Base-by-base conservation (phyloP, 176 grass and related monocot genomes). In the Carex myosuroides region DNA sequence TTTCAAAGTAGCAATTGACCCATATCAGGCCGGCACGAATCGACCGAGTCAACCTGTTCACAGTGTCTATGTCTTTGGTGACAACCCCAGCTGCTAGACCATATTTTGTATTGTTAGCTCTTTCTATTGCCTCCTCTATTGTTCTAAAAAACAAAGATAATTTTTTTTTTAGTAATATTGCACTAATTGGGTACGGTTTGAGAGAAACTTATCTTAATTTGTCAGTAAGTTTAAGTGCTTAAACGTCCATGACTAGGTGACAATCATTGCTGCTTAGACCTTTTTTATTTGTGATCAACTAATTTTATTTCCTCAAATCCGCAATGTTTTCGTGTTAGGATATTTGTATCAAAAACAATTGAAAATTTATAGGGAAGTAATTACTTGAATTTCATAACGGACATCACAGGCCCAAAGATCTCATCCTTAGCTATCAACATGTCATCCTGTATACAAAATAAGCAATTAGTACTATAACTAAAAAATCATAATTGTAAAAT, bases 331-430 rank as follows among this genome's bases (percentile, higher is more conserved):
- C 7, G 17, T 70, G 13, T 44, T 42, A 42, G 5, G 14, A 17
- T 70, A 44, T 70, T 42, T 17, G 32, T 44, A 44, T 71, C 1
- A 59, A 72, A 44, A 46, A 72, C 9, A 22, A 72, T 3, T 22
- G 39, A 44, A 72, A 71, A 46, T 48, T 48, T 24, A 14, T 33
- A 39, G 14, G 30, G 13, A 26, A 48, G 0, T 22, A 41, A 2
- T 83, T 82, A 94, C 90, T 68, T 92, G 91, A 95, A 95, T 81
- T 92, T 95, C 90, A 92, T 89, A 14, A 92, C 80, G 79, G 88
- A 92, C 93, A 92, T 88, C 21, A 95, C 90, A 4, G 93, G 90
- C 0, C 93, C 93, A 79, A 95, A 95, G 66, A 95, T 95, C 67
- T 95, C 93, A 81, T 95, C 93, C 33, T 82, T 89, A 0, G 93